Evolutionary conservation across 139 green algal genomes (phyloP), one percentile per base, ranked within the genome.

Genomic region (Micractinium sp.): DNA sequence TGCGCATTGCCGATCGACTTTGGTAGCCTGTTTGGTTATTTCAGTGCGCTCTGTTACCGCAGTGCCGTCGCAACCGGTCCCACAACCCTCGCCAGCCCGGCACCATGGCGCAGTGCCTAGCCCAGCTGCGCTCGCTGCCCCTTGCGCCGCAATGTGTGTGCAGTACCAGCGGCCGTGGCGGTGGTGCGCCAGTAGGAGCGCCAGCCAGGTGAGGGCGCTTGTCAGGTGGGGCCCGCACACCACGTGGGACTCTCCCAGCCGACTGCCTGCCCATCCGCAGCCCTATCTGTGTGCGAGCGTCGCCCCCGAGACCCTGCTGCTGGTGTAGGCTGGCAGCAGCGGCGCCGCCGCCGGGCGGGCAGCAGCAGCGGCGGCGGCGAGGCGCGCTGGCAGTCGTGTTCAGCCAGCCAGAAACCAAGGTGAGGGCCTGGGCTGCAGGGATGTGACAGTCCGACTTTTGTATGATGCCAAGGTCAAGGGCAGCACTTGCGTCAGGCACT

Each of bases 361-460:
- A 66, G 66, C 81, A 36, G 36, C 88, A 53, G 47, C 85, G 47
- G n/a, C 85, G 81, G 85, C 85, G 53, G 47, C 85, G 83, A 31
- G 67, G 66, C 38, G 83, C 39, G 19, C 13, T 33, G 29, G 22
- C 60, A 25, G 66, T 79, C 1, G 67, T 79, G 23, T 29, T 67
- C 66, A 87, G 67, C 83, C 41, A 87, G 66, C 83, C 83, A 18
- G 25, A 87, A 35, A 56, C 2, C 81, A 86, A 86, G 81, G 81
- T 86, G 60, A 47, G 23, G 4, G 15, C 66, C 23, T 66, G 77
- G 22, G 13, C 23, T 74, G n/a, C 25, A 23, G 38, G 39, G 33
- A 39, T 38, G 63, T 27, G 67, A 22, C 7, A 35, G 67, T 35
- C 25, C 19, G 67, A 33, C 25, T n/a, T n/a, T n/a, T n/a, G n/a